Percentiles rank a stretch among this genome's conserved stretches.
phyloP scores from a whole-genome alignment of 129 eudicot species.

The Rutidosis leptorrhynchoides region DNA sequence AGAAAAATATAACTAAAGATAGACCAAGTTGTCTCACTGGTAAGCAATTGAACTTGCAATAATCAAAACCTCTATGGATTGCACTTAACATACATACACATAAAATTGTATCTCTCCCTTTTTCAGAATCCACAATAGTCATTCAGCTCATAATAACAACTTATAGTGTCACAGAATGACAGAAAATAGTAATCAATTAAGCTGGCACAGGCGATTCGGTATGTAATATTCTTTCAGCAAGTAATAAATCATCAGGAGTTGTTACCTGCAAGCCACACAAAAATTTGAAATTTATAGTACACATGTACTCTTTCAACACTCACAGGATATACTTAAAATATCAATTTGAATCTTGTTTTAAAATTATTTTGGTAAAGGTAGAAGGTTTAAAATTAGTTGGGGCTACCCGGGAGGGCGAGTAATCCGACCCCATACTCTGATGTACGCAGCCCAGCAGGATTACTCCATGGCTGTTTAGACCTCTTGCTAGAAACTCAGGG shows the following conservation, averaged over 20 bases:
- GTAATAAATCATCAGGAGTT: conserved; percentile 91
- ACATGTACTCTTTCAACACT: not conserved
- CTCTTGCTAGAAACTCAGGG: no score
- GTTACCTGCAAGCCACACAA: conserved; percentile 73
- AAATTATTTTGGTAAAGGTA: no score
- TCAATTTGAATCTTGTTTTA: not conserved
- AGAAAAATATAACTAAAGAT: no score
- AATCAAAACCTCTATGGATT: not conserved
- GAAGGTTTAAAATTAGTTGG: no score
- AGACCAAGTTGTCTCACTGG: no score
- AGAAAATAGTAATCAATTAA: conserved; percentile 27
- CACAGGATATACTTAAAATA: not conserved
- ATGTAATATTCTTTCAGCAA: conserved; percentile 88
- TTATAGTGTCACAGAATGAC: not conserved
- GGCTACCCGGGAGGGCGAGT: no score
- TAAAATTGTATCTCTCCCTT: not conserved
- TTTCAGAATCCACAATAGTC: conserved; percentile 9
- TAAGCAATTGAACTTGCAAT: not conserved
- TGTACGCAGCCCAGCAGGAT: no score
- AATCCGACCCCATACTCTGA: no score
- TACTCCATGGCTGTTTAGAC: no score
- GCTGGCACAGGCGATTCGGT: conserved; percentile 36
- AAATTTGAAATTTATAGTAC: not conserved
- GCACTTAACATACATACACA: not conserved
- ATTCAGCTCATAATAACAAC: conserved; percentile 12